Evolutionary conservation across 352 stramenopile genomes (phyloP), one percentile per base, ranked within the genome.

Genomic region (Phytophthora kernoviae): DNA sequence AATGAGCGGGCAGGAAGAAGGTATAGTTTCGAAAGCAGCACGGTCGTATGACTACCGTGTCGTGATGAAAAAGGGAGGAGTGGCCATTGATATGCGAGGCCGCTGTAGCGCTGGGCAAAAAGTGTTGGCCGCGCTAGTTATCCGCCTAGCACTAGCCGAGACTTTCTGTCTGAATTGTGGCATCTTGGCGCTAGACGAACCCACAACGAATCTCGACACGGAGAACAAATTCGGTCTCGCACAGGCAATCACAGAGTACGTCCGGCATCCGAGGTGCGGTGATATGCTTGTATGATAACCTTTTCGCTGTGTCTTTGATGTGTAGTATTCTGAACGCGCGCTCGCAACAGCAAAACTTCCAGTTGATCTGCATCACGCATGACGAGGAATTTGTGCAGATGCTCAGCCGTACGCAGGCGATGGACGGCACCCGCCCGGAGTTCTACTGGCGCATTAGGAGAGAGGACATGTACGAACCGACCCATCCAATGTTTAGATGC

Each of bases 331-430:
- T 99, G 55, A 97, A 94, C 37, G 90, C 91, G 11, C 87, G 98
- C 33, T 80, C 88, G 2, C 76, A 89, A 21, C 97, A 99, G 75
- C 85, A 93, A 51, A 99, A 99, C 73, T 99, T 99, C 68, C 98
- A 99, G 77, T 87, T 99, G 39, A 88, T 99, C 26, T 93, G 98
- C 44, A 99, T 99, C 75, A 99, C 98, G 1, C 98, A 99, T 80
- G 98, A 99, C 70, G 97, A 99, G 74, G 94, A 94, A 30, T 96
- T 95, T 55, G 87, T 96, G 37, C 84, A 94, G 60, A 96, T 94
- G 83, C 76, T 96, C 6, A 92, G 81, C 26, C 78, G 84, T 20
- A 89, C 87, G 10, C 85, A 94, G 55, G 66, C 81, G 6, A 80
- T 94, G 69, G 82, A 88, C 12, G 84, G 84, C 20, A 80, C 73